Evolutionary conservation across 2,329 filamentous ascomycete species (phyloP).

Genomic region (Pseudocercospora fuligena): DNA sequence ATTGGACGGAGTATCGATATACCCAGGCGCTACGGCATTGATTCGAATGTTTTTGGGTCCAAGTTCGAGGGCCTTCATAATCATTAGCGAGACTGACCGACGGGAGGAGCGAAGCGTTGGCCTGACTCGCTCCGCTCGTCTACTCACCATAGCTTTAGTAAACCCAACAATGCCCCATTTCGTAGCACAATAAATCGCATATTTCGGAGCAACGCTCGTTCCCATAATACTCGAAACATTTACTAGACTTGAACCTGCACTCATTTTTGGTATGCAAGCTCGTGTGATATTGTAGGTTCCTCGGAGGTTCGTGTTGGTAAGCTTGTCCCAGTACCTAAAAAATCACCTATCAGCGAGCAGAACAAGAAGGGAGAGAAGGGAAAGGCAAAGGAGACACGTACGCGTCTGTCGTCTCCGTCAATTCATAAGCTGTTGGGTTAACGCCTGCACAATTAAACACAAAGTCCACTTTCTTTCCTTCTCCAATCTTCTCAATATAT

Average conservation of each 20-base stretch:
- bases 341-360: background rate
- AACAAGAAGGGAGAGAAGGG: background rate
- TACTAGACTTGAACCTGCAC: conserved; percentile 36
- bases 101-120: background rate
- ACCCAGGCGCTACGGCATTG: conserved; percentile 48
- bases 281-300: conserved; percentile 48
- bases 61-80: background rate
- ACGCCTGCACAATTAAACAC: conserved; percentile 51
- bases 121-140: no score
- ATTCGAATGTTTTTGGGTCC: conserved; percentile 44
- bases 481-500: conserved; percentile 33
- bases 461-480: conserved; percentile 41
- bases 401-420: conserved; percentile 40
- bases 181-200: conserved; percentile 49
- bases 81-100: background rate
- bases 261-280: conserved; percentile 46
- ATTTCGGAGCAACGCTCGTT: conserved; percentile 42
- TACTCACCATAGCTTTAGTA: conserved; percentile 49
- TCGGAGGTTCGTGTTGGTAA: conserved; percentile 48
- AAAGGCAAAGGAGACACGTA: background rate
- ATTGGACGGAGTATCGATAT: conserved; percentile 56
- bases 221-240: conserved; percentile 51
- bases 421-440: conserved; percentile 40
- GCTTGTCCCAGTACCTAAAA: conserved; percentile 47
- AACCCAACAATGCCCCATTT: conserved; percentile 53